A percentile compares a stretch with the other conserved stretches of the same genome.
phyloP scores from a whole-genome alignment of 2,329 filamentous ascomycete genomes.

The Aspergillus sclerotialis region DNA sequence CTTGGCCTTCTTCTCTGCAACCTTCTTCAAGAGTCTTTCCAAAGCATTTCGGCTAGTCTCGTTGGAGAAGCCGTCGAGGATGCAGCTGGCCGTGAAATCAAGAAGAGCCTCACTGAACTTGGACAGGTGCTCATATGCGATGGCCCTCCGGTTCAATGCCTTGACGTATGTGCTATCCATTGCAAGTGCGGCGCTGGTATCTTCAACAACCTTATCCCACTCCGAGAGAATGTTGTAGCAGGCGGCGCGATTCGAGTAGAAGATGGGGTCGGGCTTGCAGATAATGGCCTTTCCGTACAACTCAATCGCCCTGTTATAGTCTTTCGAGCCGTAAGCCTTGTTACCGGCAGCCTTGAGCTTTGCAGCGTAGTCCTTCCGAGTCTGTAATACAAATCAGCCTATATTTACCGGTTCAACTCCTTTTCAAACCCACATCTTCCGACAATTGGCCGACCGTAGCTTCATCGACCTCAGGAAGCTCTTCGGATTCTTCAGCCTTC shows the following conservation, averaged over 20 bases:
- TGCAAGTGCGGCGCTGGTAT: constrained; percentile 88
- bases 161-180: constrained; percentile 97
- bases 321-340: constrained; percentile 90
- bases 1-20: constrained; percentile 90
- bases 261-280: constrained; percentile 95
- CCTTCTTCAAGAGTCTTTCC: constrained; percentile 90
- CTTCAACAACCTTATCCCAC: constrained; percentile 95
- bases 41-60: constrained; percentile 82
- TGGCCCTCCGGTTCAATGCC: constrained; percentile 90
- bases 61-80: constrained; percentile 96
- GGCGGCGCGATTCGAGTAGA: constrained; percentile 96
- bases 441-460: constrained; percentile 40
- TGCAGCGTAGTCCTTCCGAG: constrained; percentile 77
- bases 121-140: constrained; percentile 89
- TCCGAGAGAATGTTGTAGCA: constrained; percentile 91
- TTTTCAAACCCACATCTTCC: constrained; percentile 34
- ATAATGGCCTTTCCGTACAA: constrained; percentile 94
- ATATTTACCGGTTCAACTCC: constrained; percentile 1
- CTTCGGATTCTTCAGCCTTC: constrained; percentile 50
- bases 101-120: constrained; percentile 90
- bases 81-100: constrained; percentile 97
- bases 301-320: constrained; percentile 88
- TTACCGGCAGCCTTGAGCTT: constrained; percentile 95
- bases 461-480: constrained; percentile 60
- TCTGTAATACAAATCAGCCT: constrained; percentile 37